Evolutionary conservation across 208 protist species (phyloP).

Genomic region (Angomonas deanei): DNA sequence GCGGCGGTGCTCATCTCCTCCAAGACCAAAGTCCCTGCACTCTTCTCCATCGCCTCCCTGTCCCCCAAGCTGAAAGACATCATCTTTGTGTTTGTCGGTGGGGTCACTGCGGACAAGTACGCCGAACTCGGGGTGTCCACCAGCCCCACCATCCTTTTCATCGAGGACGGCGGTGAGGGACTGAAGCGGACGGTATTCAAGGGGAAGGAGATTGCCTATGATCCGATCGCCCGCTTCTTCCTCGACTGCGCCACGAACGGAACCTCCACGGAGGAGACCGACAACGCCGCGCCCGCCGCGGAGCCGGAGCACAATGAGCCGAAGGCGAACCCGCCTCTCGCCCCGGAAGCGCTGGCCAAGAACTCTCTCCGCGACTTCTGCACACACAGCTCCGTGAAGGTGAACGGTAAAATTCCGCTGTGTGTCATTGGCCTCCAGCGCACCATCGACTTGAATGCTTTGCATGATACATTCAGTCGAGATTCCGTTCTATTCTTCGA

Average conservation of each 20-base stretch:
- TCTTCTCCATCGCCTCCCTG: constrained; percentile 69
- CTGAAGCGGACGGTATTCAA: constrained; percentile 40
- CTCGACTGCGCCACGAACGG: constrained; percentile 19
- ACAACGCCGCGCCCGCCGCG: neutral
- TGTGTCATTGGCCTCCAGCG: constrained; percentile 46
- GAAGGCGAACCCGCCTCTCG: constrained; percentile 16
- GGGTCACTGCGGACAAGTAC: constrained; percentile 13
- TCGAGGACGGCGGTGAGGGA: constrained; percentile 5
- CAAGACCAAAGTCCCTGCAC: constrained; percentile 69
- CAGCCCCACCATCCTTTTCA: constrained; percentile 51
- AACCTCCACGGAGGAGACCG: neutral
- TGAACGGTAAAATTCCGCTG: constrained; percentile 15
- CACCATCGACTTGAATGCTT: constrained; percentile 18
- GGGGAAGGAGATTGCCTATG: constrained; percentile 50
- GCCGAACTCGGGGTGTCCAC: constrained; percentile 37
- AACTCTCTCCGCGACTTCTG: constrained; percentile 38
- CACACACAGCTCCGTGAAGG: constrained; percentile 23
- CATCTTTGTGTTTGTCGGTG: constrained; percentile 66
- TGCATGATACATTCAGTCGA: constrained; percentile 31
- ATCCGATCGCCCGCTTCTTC: constrained; percentile 67
- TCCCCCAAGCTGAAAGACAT: constrained; percentile 61
- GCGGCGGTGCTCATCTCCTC: constrained; percentile 72
- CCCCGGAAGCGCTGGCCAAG: constrained; percentile 15
- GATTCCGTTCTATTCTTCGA: constrained; percentile 77
- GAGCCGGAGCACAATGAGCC: constrained; percentile 5